Conservation (phyloP, 2,329 filamentous ascomycete genomes). For the Trichoderma sp. region DNA sequence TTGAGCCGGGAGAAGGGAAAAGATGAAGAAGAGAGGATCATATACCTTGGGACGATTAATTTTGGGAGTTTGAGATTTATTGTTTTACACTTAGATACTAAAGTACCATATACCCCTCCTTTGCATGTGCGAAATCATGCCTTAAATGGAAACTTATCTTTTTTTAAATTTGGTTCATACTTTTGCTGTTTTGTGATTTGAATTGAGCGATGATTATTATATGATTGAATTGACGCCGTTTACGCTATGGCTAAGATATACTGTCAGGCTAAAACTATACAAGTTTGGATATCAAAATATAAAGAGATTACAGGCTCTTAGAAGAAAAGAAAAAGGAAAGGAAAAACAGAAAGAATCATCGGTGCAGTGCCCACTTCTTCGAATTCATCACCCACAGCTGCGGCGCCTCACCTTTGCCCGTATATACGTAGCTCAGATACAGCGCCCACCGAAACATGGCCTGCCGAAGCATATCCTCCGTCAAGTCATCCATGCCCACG, state of each 20-base stretch:
- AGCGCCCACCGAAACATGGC: slow-evolving; percentile 43
- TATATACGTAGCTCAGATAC: slow-evolving; percentile 42
- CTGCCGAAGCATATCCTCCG: slow-evolving; percentile 35
- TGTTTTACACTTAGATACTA: slow-evolving; percentile 9
- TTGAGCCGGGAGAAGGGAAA: background rate
- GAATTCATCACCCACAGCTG: slow-evolving; percentile 41
- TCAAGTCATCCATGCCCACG: slow-evolving; percentile 34
- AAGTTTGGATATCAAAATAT: background rate
- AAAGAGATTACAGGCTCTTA: background rate
- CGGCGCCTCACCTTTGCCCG: slow-evolving; percentile 35
- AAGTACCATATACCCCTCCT: slow-evolving; percentile 20
- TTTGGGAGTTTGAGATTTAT: slow-evolving; percentile 12
- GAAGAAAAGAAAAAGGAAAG: background rate
- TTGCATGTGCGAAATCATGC: slow-evolving; percentile 19
- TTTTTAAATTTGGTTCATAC: background rate
- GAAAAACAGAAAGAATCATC: background rate
- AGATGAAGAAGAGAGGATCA: background rate
- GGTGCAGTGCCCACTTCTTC: slow-evolving; percentile 28
- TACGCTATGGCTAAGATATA: background rate
- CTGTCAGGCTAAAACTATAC: background rate
- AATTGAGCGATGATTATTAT: background rate
- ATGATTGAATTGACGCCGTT: background rate
- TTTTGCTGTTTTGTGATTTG: background rate
- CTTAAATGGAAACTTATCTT: slow-evolving; percentile 16
- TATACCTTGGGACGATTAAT: slow-evolving; percentile 22